Base-by-base conservation (phyloP, 352 stramenopile genomes). In the Elongisporangium anandrum region DNA sequence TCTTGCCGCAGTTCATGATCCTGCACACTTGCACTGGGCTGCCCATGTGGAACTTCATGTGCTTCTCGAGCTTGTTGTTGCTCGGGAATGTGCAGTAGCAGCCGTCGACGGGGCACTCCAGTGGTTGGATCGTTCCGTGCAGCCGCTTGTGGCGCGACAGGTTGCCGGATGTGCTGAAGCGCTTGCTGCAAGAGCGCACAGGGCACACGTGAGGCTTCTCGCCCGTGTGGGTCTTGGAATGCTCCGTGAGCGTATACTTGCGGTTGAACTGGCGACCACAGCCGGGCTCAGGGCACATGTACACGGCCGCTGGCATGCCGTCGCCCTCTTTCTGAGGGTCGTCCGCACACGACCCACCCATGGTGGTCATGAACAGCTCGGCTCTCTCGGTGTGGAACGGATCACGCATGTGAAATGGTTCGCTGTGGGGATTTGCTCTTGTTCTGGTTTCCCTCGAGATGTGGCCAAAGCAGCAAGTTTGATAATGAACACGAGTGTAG, bases 81-180 rank as follows among this genome's bases (percentile, higher is more conserved):
- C 69, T 80, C 21, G 69, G 34, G 38, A 80, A 80, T 12, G 69
- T 62, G 63, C 72, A 73, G 51, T 61, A 26, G 64, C 71, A 79
- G 15, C 68, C 68, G 0, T 70, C 57, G 6, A 79, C 71, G 10
- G 71, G 68, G 16, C 71, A 79, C 29, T 65, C 34, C 3, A 77
- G 65, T 58, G 64, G 75, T 50, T 78, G 54, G 56, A 75, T 77
- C 65, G 63, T 72, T 5, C 65, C 69, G 51, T 86, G 76, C 4
- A 84, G 63, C 2, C 74, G 71, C 51, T 81, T 81, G 66, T 86
- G 76, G 20, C 76, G 54, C n/a, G 76, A 80, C 17, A 86, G 56
- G 53, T 86, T 84, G 4, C 77, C 77, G 0, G 77, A 81, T 4
- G 77, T 86, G 29, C 56, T 84, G 53, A 86, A 84, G 54, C 77